phyloP scores from a whole-genome alignment of 2,329 filamentous ascomycete species.

The Paecilomyces formosus region DNA sequence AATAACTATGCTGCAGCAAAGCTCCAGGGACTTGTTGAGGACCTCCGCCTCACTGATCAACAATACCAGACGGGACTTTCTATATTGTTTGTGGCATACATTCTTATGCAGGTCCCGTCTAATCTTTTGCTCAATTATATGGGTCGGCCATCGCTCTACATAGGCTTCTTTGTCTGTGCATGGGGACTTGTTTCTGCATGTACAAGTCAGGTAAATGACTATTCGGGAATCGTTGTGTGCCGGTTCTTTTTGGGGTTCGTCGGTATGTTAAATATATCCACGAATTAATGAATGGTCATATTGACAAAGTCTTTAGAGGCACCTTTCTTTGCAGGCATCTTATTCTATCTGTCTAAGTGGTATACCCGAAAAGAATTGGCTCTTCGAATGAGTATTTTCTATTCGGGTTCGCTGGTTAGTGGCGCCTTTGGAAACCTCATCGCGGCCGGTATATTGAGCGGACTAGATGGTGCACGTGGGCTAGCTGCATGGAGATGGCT shows the following conservation, averaged over 20 bases:
- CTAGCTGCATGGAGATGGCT: conserved; percentile 43
- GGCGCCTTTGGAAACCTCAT: conserved; percentile 37
- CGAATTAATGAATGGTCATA: neutral
- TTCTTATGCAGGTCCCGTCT: conserved; percentile 6
- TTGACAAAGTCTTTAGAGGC: conserved; percentile 42
- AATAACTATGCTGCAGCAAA: no score
- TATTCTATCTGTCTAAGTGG: conserved; percentile 63
- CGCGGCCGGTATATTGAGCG: conserved; percentile 23
- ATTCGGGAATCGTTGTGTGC: no score
- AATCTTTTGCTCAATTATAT: conserved; percentile 6
- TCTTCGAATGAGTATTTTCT: conserved; percentile 28
- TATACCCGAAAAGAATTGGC: conserved; percentile 42
- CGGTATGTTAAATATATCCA: no score
- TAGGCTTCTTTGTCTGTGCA: no score
- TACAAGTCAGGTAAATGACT: no score
- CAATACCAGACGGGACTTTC: neutral
- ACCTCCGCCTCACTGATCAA: neutral
- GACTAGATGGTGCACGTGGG: conserved; percentile 30
- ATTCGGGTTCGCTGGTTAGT: conserved; percentile 36
- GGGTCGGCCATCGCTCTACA: conserved; percentile 1
- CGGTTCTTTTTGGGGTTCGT: no score
- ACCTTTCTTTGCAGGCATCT: conserved; percentile 59
- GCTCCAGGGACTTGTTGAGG: no score
- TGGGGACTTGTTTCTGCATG: no score
- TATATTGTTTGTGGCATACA: conserved; percentile 4